Evolutionary conservation across 1,284 basidiomycete species (phyloP), one percentile per base, ranked within the genome.

Genomic region (Cystobasidium sp.): DNA sequence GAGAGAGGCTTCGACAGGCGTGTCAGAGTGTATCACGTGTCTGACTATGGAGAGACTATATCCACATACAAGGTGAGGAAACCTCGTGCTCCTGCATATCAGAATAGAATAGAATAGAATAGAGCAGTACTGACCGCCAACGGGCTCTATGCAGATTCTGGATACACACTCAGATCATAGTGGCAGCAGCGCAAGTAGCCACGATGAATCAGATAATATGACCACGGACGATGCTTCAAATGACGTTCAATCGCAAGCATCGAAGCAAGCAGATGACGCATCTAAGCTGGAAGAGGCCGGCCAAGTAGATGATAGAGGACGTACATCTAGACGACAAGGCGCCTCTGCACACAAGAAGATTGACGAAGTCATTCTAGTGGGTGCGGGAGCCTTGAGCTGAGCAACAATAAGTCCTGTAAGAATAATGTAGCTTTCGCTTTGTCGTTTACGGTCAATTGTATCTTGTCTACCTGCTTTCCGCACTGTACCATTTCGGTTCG

Each of bases 31-130:
- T 96, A 89, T 82, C 88, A 92, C 37, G 86, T 96, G 65, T 90
- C 89, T 3, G 88, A 94, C 74, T 97, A 88, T 80, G 95, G 94
- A 31, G 93, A 96, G 85, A 91, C 87, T 4, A 91, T 97, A 79
- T 84, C 86, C 79, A 96, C 94, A 22, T 94, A 91, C 83, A 96
- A 97, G 83, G 87, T 90, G n/a, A 89, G n/a, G 31, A 22, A 22
- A 10, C 43, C n/a, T 6, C 31, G 31, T 31, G 47, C n/a, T 37
- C 47, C 52, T 39, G n/a, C n/a, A n/a, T n/a, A n/a, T n/a, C n/a
- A n/a, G n/a, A n/a, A n/a, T n/a, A n/a, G n/a, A n/a, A n/a, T n/a
- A n/a, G n/a, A 39, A 55, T 1, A 37, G 22, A n/a, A n/a, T 20
- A 4, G 24, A 44, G 7, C 43, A 37, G 43, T 43, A 43, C 24